Base-by-base conservation (phyloP, 2,329 filamentous ascomycete genomes). In the Paramyrothecium roridum region DNA sequence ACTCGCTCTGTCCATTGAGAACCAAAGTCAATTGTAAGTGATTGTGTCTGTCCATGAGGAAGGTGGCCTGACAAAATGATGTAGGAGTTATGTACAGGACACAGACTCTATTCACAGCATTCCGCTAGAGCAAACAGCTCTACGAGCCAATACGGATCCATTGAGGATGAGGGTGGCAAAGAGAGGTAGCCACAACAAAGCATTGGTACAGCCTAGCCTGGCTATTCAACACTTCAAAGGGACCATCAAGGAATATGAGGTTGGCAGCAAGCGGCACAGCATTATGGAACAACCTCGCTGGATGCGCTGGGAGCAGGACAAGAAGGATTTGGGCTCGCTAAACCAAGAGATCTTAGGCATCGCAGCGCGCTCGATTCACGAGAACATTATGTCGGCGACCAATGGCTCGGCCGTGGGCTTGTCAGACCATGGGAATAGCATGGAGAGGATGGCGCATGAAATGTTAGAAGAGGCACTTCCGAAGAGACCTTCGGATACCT, bases 241-340 rank as follows among this genome's bases (percentile, higher is more conserved):
- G 1, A 48, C 63, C 2, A 52, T 63, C 3, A 57, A 57, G 13
- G 54, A 58, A 16, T 73, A 69, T 52, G 63, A 67, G 26, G 50
- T 34, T 1, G 17, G 65, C n/a, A 63, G 57, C 47, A 58, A 58
- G 13, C 54, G 56, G 20, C 46, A 53, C 11, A 55, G 34, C 8
- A 54, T 59, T 1, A 61, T 67, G 30, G 59, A 59, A 16, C 62
- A 61, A 49, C 71, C 69, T 3, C 54, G 51, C 11, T 65, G 63
- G 58, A 61, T 67, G 56, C 66, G 62, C 3, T 75, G 71, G 73
- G 55, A 62, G 48, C 63, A 70, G 48, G 71, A 75, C n/a, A 63
- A 55, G 12, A 58, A 58, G 30, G 64, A 69, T 22, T 59, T 73
- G 23, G 54, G 58, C 19, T 59, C 65, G 2, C 57, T 74, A 50